A percentile compares a stretch with the other conserved stretches of the same genome.
These are phyloP conservation scores for Lactarius deliciosus DNA, from an alignment of 768 basidiomycete genomes.

Conservation along the genomic window DNA sequence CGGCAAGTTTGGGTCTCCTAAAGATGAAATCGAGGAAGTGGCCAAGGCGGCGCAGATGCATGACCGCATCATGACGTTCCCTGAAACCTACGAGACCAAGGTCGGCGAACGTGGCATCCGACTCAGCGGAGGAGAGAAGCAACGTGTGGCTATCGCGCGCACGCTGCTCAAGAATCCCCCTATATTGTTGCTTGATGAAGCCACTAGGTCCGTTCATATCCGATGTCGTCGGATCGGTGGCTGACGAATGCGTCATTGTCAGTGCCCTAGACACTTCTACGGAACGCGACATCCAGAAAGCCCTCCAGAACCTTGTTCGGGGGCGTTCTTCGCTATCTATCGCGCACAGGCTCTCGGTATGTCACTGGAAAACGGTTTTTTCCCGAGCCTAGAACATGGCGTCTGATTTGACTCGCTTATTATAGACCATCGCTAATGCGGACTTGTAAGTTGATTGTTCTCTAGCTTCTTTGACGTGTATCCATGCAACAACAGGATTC, in stretches of 20 bases:
- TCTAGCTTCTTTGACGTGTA: conserved; percentile 14
- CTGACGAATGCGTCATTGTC: conserved; percentile 16
- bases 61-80: conserved; percentile 79
- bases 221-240: conserved; percentile 1
- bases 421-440: conserved; percentile 53
- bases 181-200: conserved; percentile 76
- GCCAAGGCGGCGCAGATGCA: conserved; percentile 86
- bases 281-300: conserved; percentile 86
- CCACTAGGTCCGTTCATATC: conserved; percentile 51
- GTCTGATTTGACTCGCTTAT: conserved; percentile 25
- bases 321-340: conserved; percentile 76
- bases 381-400: conserved; percentile 14
- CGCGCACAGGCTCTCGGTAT: conserved; percentile 74
- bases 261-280: conserved; percentile 89
- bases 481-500: conserved; percentile 53
- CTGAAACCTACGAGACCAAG: conserved; percentile 82
- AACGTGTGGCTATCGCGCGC: conserved; percentile 83
- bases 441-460: conserved; percentile 43
- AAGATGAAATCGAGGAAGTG: conserved; percentile 75
- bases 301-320: conserved; percentile 74
- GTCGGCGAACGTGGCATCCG: conserved; percentile 89
- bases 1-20: conserved; percentile 68
- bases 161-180: conserved; percentile 86
- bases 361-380: conserved; percentile 34
- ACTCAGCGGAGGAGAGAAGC: conserved; percentile 86